A percentile compares a stretch with the other conserved stretches of the same genome.
Evolutionary conservation across 2,329 filamentous ascomycete genomes (phyloP).

Genomic region (Paracamarosporium sp.): DNA sequence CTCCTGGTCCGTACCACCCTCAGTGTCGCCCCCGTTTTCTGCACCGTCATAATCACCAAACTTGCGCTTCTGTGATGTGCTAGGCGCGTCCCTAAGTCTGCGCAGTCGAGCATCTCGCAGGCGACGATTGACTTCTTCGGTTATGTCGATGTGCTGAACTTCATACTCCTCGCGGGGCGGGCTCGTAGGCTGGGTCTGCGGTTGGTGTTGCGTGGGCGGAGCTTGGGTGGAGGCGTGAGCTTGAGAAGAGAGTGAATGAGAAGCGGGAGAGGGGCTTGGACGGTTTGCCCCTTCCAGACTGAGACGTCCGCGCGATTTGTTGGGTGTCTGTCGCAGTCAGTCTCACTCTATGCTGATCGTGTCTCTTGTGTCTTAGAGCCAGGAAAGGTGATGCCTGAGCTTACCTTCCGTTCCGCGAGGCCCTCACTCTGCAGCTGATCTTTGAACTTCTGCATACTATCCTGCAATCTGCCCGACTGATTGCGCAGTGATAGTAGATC

Average conservation of each 20-base stretch:
- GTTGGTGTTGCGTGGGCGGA: constrained; percentile 16
- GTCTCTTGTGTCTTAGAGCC: neutral
- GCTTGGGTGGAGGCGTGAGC: constrained; percentile 16
- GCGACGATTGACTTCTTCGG: constrained; percentile 40
- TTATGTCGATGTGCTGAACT: constrained; percentile 38
- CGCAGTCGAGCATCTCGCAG: constrained; percentile 37
- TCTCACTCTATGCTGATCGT: constrained; percentile 11
- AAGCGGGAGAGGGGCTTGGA: neutral
- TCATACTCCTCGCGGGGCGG: constrained; percentile 26
- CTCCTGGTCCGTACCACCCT: constrained; percentile 16
- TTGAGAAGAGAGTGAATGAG: constrained; percentile 12
- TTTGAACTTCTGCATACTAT: constrained; percentile 42
- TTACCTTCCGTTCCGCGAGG: constrained; percentile 31
- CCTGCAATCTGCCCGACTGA: constrained; percentile 39
- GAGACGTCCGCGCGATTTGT: constrained; percentile 27
- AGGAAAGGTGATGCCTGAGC: neutral
- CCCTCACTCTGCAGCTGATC: constrained; percentile 36
- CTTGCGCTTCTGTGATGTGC: constrained; percentile 44
- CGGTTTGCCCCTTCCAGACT: constrained; percentile 33
- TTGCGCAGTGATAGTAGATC: constrained; percentile 41
- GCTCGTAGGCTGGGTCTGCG: constrained; percentile 20
- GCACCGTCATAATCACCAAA: constrained; percentile 31
- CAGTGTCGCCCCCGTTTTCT: constrained; percentile 23
- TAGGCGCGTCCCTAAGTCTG: constrained; percentile 39
- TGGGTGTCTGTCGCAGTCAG: constrained; percentile 23